Percentiles rank a stretch among this genome's conserved stretches.
These are phyloP conservation scores for Fusarium sp. DNA, from an alignment of 2,329 filamentous ascomycete genomes.

Conservation along the genomic window DNA sequence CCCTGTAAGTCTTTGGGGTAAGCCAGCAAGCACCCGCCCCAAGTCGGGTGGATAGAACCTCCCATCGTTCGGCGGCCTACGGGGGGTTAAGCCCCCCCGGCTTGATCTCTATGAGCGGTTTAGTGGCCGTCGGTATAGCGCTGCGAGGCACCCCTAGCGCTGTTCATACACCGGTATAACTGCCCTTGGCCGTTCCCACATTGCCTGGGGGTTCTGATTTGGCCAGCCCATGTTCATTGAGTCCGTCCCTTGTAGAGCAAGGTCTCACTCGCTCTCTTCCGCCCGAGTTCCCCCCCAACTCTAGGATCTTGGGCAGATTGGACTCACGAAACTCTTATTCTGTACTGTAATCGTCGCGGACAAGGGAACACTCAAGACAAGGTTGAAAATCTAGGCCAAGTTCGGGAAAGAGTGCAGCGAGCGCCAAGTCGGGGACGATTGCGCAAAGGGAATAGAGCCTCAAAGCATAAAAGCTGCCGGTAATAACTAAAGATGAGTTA, in stretches of 20 bases:
- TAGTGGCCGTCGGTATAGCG: slow-evolving; percentile 34
- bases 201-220: slow-evolving; percentile 23
- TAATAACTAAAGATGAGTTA: slow-evolving; percentile 25
- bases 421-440: slow-evolving; percentile 37
- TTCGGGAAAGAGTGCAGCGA: slow-evolving; percentile 26
- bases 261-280: slow-evolving; percentile 28
- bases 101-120: slow-evolving; percentile 25
- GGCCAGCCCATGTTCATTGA: slow-evolving; percentile 19
- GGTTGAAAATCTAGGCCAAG: slow-evolving; percentile 32
- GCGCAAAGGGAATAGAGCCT: slow-evolving; percentile 37
- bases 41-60: slow-evolving; percentile 14
- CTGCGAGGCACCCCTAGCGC: slow-evolving; percentile 29
- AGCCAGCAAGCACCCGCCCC: slow-evolving; percentile 13
- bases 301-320: slow-evolving; percentile 16
- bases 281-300: slow-evolving; percentile 3
- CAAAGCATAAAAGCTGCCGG: slow-evolving; percentile 18
- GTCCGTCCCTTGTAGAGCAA: slow-evolving; percentile 1
- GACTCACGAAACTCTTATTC: slow-evolving; percentile 5
- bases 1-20: slow-evolving; percentile 28
- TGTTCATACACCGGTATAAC: slow-evolving; percentile 22
- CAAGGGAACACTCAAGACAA: slow-evolving; percentile 10
- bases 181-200: slow-evolving; percentile 34
- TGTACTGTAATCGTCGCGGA: slow-evolving; percentile 13
- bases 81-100: slow-evolving; percentile 23
- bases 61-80: slow-evolving; percentile 17